Evolutionary conservation across 805 yeast species (phyloP).

Genomic region (Starmerella sp.): DNA sequence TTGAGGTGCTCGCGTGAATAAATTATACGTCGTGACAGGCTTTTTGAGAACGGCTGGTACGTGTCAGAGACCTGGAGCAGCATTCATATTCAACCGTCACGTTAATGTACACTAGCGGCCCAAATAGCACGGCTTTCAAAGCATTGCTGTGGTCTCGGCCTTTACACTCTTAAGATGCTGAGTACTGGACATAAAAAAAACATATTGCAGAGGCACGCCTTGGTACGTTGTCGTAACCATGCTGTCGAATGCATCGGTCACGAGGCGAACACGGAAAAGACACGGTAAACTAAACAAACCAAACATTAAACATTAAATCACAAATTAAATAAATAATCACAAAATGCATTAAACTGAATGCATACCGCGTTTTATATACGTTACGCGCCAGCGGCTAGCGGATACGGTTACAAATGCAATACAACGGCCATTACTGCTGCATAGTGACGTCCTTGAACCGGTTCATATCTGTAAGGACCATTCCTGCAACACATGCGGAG

Average conservation of each 20-base stretch:
- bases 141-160: no score
- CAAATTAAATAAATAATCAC: neutral
- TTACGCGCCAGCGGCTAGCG: neutral
- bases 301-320: neutral
- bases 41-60: no score
- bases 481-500: slow-evolving; percentile 51
- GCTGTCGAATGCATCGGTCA: no score
- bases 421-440: neutral
- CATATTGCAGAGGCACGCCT: no score
- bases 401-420: neutral
- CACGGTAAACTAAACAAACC: neutral
- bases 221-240: no score
- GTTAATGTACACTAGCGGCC: no score
- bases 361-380: neutral
- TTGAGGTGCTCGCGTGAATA: slow-evolving; percentile 30
- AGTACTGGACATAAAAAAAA: no score
- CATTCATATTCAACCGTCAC: no score
- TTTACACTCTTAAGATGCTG: no score
- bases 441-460: slow-evolving; percentile 12
- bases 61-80: no score
- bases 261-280: neutral
- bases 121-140: no score
- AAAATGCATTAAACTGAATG: neutral
- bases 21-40: no score
- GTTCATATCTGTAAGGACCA: slow-evolving; percentile 44